Conservation (phyloP, 2,329 filamentous ascomycete species). For the Trichoderma oligosporum region DNA sequence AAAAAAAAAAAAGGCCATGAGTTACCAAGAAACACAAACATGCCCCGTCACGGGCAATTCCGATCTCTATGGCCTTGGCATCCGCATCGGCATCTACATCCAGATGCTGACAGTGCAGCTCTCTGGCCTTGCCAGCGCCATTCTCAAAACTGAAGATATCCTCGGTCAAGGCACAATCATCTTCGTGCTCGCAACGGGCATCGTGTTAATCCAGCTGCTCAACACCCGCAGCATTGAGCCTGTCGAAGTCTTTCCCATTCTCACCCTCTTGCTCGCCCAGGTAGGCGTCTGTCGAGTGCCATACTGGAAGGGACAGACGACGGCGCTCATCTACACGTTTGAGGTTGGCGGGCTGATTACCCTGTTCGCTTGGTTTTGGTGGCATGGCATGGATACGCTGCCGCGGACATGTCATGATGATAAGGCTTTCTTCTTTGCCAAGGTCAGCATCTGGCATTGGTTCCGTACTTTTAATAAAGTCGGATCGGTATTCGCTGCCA, state of each 20-base stretch:
- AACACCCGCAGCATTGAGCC: constrained; percentile 18
- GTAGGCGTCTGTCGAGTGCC: constrained; percentile 23
- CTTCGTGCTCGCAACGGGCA: constrained; percentile 25
- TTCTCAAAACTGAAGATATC: constrained; percentile 23
- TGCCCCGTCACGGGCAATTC: constrained; percentile 25
- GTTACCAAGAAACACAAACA: neutral
- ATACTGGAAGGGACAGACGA: constrained; percentile 18
- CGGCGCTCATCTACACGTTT: constrained; percentile 22
- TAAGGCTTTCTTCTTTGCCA: constrained; percentile 30
- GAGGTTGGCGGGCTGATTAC: constrained; percentile 23
- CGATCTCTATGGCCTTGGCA: constrained; percentile 30
- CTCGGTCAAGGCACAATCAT: constrained; percentile 26
- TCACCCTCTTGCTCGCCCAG: constrained; percentile 25
- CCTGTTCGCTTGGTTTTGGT: constrained; percentile 27
- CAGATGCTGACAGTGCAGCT: constrained; percentile 28
- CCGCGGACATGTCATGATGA: constrained; percentile 23
- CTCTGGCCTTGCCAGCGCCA: constrained; percentile 23
- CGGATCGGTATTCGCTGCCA: constrained; percentile 20
- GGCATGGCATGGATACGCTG: constrained; percentile 27
- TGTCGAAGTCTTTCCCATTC: constrained; percentile 26
- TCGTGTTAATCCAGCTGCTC: constrained; percentile 23
- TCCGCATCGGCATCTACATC: constrained; percentile 30
- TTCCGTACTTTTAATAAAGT: constrained; percentile 28
- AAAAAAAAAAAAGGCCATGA: too few relatives aligned
- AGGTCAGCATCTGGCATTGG: constrained; percentile 29